Base-by-base conservation (phyloP, 352 stramenopile genomes). In the Blastocystis sp. region DNA sequence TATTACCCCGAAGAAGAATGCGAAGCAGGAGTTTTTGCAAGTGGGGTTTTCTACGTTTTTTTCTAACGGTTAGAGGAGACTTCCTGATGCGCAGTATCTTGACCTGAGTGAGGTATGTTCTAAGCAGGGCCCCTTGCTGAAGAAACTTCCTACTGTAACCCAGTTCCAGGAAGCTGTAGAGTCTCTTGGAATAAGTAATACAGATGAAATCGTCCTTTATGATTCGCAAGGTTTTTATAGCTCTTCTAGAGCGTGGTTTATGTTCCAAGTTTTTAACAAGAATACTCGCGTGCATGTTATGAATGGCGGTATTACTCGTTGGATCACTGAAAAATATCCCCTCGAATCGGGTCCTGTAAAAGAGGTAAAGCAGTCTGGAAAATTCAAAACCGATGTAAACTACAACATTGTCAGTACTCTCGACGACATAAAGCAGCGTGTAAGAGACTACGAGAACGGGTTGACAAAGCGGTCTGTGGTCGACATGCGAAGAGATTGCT, bases 221-320 rank as follows among this genome's bases (percentile, higher is more conserved):
- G 76, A 88, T 26, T 76, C 50, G 5, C 76, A 88, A 43, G 76
- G 76, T 30, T n/a, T 88, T 16, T 88, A 76, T 59, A 65, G 37
- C 20, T 70, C 76, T 45, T 43, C 76, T 7, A 24, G 76, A 18
- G 76, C 54, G 41, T 88, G 59, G 64, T 88, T 73, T 39, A 88
- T 88, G 76, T 88, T 88, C 64, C 59, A 55, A 1, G 54, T 88
- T 16, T 88, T 88, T 43, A 88, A 88, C 43, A 54, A 56, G 39
- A 76, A 88, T 37, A 43, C 69, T n/a, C 75, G 69, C 34, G 43
- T 88, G 47, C 64, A 88, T 78, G 43, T 88, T 24, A 76, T 76
- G 59, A 88, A 76, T 63, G 76, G 76, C 26, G 76, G 76, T 47
- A 26, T 88, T 11, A 54, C 54, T 78, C 76, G 76, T 20, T 88